Evolutionary conservation across 192 early-diverging fungal species (phyloP), one percentile per base, ranked within the genome.

Genomic region (Glomus cerebriforme): DNA sequence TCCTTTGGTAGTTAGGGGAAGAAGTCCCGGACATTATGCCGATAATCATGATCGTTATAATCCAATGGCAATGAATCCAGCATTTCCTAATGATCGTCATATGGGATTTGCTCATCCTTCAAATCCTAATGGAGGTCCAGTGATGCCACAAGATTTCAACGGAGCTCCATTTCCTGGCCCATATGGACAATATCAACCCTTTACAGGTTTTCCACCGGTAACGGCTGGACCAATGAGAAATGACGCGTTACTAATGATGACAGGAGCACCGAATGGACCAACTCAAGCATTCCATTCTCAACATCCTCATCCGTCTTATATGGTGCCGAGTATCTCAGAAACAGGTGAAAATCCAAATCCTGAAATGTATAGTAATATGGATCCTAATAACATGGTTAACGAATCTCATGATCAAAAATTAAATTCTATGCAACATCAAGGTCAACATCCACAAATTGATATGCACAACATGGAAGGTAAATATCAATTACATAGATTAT

Each of bases 1-100:
- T 35, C 92, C 90, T 9, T 85, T 99, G 45, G 96, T 98, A 0
- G 97, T 99, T 7, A 90, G 96, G 68, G 97, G 97, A 22, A 92
- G 97, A 26, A 93, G 93, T 24, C 97, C 97, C 12, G 96, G 95
- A 13, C 97, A 99, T 71, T 99, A 99, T 79, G 91, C 91, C 17
- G 93, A 96, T 74, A 89, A 82, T 62, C 84, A 84, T 31, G 86
- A 86, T 45, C 65, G 79, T 10, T 81, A 75, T 54, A 79, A 81
- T 76, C 81, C 80, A n/a, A 65, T 81, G 64, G 75, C 43, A 34
- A 79, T 79, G 47, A 73, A 73, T 43, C 79, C 79, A 1, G 79
- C 79, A 31, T 75, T 75, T 5, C 54, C 79, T 3, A 75, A 76
- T 64, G 79, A 80, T 58, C 79, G 79, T 66, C 60, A 77, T 27